Base-by-base conservation (phyloP, 164 flowering plant genomes). In the Brasenia schreberi region DNA sequence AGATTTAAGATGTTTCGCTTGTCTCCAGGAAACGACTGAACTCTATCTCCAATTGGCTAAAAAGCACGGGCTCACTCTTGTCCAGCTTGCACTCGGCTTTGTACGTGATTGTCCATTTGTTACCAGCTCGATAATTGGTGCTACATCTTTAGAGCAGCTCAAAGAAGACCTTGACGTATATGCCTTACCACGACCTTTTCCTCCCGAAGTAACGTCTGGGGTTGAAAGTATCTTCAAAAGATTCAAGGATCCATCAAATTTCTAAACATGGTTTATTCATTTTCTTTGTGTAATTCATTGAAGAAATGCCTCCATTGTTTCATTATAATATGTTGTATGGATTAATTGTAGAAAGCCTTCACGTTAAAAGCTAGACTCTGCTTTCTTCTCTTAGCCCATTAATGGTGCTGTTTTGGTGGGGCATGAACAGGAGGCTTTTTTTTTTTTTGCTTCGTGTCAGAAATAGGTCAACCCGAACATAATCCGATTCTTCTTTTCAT, bases 81-180 rank as follows among this genome's bases (percentile, higher is more conserved):
- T 87, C n/a, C 81, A 93, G 73, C 83, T 93, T 42, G 97, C 98
- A 0, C 94, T 90, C 7, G 93, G 83, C 68, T 93, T 90, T 76
- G 84, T 74, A 7, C 73, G 98, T 65, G 98, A 93, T 72, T 86
- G 89, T n/a, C 86, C 94, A 53, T 93, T 90, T 69, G 69, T 93
- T 81, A 78, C 96, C n/a, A 93, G 98, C 69, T 83, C 98, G 17
- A 90, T 93, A 42, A 80, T 93, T 42, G 98, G 97, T 19, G 97
- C 98, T 64, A 88, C 97, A 42, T 87, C 97, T 18, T 71, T 87
- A 5, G 88, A 86, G 19, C 98, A 90, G 69, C 77, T 93, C 19
- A 93, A 81, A 67, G 96, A 90, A 82, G 86, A 90, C 63, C 83
- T 90, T 18, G 91, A 93, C 70, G 92, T 92, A 17, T 80, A 81